These are phyloP conservation scores for Cercospora zeina DNA, from an alignment of 2,329 filamentous ascomycete species.

Conservation along the genomic window DNA sequence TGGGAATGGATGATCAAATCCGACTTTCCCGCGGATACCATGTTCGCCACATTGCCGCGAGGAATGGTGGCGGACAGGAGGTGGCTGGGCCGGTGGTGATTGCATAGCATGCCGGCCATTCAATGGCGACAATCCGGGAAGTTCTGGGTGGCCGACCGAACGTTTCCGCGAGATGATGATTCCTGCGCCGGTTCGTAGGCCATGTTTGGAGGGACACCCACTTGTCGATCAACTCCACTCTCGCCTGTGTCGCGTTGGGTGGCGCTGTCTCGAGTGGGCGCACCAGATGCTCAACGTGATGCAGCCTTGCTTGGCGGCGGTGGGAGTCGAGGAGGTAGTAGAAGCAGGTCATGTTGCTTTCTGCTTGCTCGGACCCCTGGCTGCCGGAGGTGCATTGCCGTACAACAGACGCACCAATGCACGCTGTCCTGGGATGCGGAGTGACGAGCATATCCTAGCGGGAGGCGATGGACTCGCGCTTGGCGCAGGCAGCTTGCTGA, in stretches of 20 bases:
- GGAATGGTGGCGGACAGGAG: background rate
- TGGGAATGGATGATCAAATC: background rate
- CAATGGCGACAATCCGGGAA: background rate
- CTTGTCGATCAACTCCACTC: constrained; percentile 1
- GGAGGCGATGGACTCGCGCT: constrained; percentile 10
- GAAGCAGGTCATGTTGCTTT: background rate
- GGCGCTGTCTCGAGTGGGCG: background rate
- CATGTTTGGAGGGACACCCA: background rate
- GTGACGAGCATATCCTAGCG: constrained; percentile 5
- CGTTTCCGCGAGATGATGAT: background rate
- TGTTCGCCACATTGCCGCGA: background rate
- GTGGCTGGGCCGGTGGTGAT: background rate
- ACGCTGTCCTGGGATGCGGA: constrained; percentile 25
- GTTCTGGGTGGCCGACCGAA: background rate
- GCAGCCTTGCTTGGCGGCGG: background rate
- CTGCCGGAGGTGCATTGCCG: constrained; percentile 19
- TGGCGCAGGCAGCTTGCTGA: constrained; percentile 21
- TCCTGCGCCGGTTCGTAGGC: background rate
- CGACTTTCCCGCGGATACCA: background rate
- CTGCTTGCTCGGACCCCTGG: constrained; percentile 14
- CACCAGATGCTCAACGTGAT: constrained; percentile 1
- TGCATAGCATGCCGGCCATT: background rate
- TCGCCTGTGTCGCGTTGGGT: background rate
- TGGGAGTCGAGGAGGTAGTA: background rate
- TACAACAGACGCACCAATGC: constrained; percentile 26